Evolutionary conservation across 176 grass and related monocot species (phyloP), one percentile per base, ranked within the genome.

Genomic region (Pharus latifolius): DNA sequence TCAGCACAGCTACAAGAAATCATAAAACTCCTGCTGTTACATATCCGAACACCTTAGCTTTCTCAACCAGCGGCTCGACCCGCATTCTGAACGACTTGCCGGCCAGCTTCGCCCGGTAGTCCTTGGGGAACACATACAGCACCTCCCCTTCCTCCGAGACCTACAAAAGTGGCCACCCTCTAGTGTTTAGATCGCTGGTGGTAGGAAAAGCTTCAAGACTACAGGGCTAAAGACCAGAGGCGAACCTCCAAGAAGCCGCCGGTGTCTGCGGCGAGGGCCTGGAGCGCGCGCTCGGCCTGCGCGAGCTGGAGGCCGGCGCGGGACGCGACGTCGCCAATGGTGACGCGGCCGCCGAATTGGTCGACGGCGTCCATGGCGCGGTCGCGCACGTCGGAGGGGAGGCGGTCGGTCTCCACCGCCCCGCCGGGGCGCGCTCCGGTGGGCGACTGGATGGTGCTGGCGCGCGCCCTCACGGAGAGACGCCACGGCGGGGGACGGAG

Each of bases 231-330:
- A n/a, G n/a, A n/a, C n/a, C 65, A 47, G 43, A 61, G 53, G 78
- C 32, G 73, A n/a, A 99, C 95, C 95, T 99, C 95, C 71, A 99
- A 84, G 76, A 99, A 99, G 53, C 95, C 95, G 8, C 74, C 95
- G 43, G 95, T 99, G 78, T 99, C 95, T 3, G 95, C 76, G 12
- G 95, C 95, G 29, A 99, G 87, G 10, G 90, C 95, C 74, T 99
- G 90, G 26, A 99, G 87, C 24, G 95, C 95, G 70, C 84, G 80
- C 81, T 99, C 95, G 0, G 84, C 87, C 76, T 88, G 81, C 51
- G 75, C 82, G 47, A 99, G 35, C 78, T 94, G 78, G 25, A 99
- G 67, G 28, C 95, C 95, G 3, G 95, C 84, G 56, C 75, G 82
- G 35, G 83, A 87, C 3, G 90, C 72, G 24, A 99, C 90, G 51